Conservation (phyloP, 345 rosid species). For the Melastoma malabathricum region DNA sequence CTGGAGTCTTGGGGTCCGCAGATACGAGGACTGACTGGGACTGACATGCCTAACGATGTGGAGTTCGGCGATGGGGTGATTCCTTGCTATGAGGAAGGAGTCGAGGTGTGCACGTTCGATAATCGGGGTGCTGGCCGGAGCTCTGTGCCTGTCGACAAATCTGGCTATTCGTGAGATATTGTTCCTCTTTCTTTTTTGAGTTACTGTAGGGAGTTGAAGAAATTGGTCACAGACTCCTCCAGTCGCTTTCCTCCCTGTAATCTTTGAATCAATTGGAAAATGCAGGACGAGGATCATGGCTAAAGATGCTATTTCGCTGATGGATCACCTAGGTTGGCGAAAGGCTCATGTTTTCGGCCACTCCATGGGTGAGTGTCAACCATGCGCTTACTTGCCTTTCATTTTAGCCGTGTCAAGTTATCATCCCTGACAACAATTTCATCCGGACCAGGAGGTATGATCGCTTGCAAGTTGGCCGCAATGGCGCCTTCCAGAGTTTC, state of each 20-base stretch:
- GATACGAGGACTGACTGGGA: conserved; percentile 52
- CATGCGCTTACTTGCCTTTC: no score
- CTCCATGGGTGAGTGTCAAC: conserved; percentile 68
- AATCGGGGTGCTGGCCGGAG: conserved; percentile 95
- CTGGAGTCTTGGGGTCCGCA: conserved; percentile 91
- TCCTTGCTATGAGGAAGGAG: conserved; percentile 13
- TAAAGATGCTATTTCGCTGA: conserved; percentile 59
- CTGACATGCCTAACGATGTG: conserved; percentile 38
- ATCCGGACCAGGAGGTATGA: conserved; percentile 69
- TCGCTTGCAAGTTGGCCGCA: conserved; percentile 86
- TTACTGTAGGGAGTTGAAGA: neutral
- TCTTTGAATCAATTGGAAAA: neutral
- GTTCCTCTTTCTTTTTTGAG: no score
- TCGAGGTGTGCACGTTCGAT: conserved; percentile 80
- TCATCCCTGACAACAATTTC: no score
- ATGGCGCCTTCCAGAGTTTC: conserved; percentile 66
- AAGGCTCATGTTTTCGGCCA: conserved; percentile 81
- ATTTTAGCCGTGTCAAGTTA: no score
- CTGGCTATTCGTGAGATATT: conserved; percentile 58
- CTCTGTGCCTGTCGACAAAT: conserved; percentile 50
- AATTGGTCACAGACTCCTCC: no score
- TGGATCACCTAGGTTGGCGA: conserved; percentile 90
- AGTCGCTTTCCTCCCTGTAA: no score
- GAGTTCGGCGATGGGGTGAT: conserved; percentile 12
- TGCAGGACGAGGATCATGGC: conserved; percentile 82